Percentiles rank a stretch among this genome's conserved stretches.
These are phyloP conservation scores for Yarrowia keelungensis DNA, from an alignment of 805 yeast species.

Conservation along the genomic window DNA sequence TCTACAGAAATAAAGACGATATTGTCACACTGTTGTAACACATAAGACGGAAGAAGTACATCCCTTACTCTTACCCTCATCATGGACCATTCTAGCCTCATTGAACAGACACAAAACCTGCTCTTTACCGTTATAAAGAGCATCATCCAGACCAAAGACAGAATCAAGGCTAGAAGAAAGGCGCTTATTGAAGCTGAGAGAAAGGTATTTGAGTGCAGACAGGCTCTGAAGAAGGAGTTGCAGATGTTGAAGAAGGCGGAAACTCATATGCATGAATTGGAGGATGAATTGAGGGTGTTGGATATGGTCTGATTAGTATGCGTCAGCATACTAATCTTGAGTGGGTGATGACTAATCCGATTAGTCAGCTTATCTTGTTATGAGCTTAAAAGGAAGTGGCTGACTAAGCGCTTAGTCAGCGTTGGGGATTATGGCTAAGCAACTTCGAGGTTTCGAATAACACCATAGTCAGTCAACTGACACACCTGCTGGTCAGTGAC, in stretches of 20 bases:
- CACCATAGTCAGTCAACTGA: too few relatives aligned
- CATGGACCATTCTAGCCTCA: neutral
- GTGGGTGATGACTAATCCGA: too few relatives aligned
- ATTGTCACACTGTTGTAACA: too few relatives aligned
- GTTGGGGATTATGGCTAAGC: too few relatives aligned
- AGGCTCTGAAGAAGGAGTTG: slow-evolving; percentile 1
- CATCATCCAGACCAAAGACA: neutral
- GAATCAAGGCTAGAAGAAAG: slow-evolving; percentile 2
- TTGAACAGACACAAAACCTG: slow-evolving; percentile 2
- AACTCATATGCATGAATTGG: slow-evolving; percentile 3
- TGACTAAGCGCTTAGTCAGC: too few relatives aligned
- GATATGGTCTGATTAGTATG: neutral
- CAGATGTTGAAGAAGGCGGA: neutral
- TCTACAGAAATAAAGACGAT: neutral
- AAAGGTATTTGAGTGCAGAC: slow-evolving; percentile 1
- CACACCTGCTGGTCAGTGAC: too few relatives aligned
- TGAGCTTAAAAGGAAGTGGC: too few relatives aligned
- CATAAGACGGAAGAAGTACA: slow-evolving; percentile 9
- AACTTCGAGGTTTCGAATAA: too few relatives aligned
- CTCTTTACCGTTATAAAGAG: neutral
- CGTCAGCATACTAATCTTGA: too few relatives aligned
- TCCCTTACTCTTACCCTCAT: neutral
- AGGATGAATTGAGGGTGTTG: neutral
- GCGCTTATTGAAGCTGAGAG: neutral
- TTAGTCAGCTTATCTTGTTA: too few relatives aligned